Base-by-base conservation (phyloP, 768 basidiomycete species). In the Boletus fagicola region DNA sequence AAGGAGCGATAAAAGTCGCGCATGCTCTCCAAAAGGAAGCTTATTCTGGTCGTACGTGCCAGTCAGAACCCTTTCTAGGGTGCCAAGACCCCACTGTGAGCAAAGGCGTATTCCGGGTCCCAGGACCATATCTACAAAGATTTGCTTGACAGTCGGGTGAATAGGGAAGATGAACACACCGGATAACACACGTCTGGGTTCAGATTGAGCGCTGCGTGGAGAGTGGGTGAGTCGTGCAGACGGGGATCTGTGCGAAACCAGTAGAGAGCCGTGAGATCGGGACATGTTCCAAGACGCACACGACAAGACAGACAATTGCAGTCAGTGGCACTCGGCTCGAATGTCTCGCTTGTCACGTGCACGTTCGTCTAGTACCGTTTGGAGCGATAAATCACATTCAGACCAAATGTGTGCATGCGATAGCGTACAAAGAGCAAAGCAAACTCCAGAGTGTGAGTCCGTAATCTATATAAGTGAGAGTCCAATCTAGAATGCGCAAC, bases 401-500 rank as follows among this genome's bases (percentile, higher is more conserved):
- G 46, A 43, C 46, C 56, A 53, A 26, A 57, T 51, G 48, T 40
- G 38, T 45, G 52, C 18, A 28, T 59, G 56, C 57, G 47, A 61
- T 64, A 71, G 58, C 62, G 51, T 68, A 71, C 61, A 66, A 62
- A 62, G 30, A 57, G 20, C 22, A 57, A 60, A 51, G 52, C 30
- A 54, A 59, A 56, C 53, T 70, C 67, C 67, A 59, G 62, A 57
- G 59, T 66, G 44, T 54, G 22, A 56, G 68, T 70, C 68, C 68
- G 59, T 64, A 66, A 60, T 60, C 69, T 71, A 66, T 68, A 53
- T 69, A 71, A 64, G 59, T 63, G 52, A 54, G 45, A 31, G 59
- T 67, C 57, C 58, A 55, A 58, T 66, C 54, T 64, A 60, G 66
- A 53, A 60, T 60, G 68, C 54, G 33, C 50, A 57, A 59, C 58